Evolutionary conservation across 805 yeast species (phyloP), one percentile per base, ranked within the genome.

Genomic region (Ogataea corticis): DNA sequence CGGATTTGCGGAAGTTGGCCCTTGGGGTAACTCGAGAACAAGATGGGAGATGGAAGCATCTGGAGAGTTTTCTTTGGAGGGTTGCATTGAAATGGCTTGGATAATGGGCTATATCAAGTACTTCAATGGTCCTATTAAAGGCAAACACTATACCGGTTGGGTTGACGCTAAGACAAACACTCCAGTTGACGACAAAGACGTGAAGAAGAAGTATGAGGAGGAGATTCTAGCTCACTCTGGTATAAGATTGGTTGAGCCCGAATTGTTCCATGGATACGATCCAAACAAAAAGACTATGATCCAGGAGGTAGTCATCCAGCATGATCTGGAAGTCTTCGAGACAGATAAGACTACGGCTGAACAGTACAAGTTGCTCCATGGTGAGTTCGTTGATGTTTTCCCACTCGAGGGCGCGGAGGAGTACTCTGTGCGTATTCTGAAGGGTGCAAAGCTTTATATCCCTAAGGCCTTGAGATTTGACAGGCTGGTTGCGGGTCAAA

Each of bases 61-160:
- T 50, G 99, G 99, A 62, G 89, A 87, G 65, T 94, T 94, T 72
- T 91, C 97, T 9, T 75, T 94, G 59, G 99, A 94, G 72, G 99
- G 99, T 63, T 86, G 97, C 64, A 85, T 94, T 65, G 99, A 94
- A 75, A 91, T 94, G 96, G 98, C 99, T 40, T 94, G 98, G 97
- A 91, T 94, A 59, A 94, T 94, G 98, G 97, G 97, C 57, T 79
- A 87, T 65, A 91, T 94, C 73, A 89, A 88, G 72, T 94, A 94
- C 74, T 94, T 87, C 74, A 87, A 88, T 57, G 98, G 97, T 73
- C 76, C 77, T 66, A 75, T 87, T 63, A 88, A 88, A 79, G 91
- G 91, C 63, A 83, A 83, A 67, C 92, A 90, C 61, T 91, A 91
- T 75, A 76, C 94, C 38, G 98, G 98, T 59, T 94, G 99, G 99